Base-by-base conservation (phyloP, 768 basidiomycete species). In the Mycena latifolia region DNA sequence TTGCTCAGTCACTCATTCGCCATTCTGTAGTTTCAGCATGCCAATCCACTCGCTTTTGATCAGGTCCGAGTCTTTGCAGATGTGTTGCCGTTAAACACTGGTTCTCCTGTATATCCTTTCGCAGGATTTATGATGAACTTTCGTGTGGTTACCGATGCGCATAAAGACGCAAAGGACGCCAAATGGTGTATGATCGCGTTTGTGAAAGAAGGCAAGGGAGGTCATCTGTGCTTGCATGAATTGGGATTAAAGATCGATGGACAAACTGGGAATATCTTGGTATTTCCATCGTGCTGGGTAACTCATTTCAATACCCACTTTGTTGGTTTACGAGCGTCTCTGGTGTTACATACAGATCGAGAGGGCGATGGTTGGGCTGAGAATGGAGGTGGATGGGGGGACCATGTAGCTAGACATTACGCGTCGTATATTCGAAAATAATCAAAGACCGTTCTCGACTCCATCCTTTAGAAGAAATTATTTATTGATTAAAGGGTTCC, bases 241-340 rank as follows among this genome's bases (percentile, higher is more conserved):
- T 24, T 58, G 6, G 57, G 57, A 11, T 14, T 58, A 0, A 58
- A 48, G 46, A 0, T 58, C 22, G 45, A 58, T 11, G n/a, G 57
- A 4, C 33, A 28, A 14, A 58, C 57, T 1, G 57, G 57, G 29
- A 6, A 48, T n/a, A 47, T 58, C 3, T 31, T 58, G 3, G 27
- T 27, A 15, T 58, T 58, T 20, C 29, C 46, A 8, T 58, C 57
- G 0, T 37, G 31, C 6, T 58, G 17, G 4, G 29, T 58, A 2
- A 58, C 57, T 4, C 57, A 58, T 14, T 58, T 58, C 24, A 58
- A 58, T 28, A 9, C 46, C 2, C 57, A 58, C 17, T 58, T 58
- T 12, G 9, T 25, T 5, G 57, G 57, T 4, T 10, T 24, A 9
- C 20, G 46, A 22, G 11, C 14, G 5, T 18, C 46, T 5, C 15